A percentile compares a stretch with the other conserved stretches of the same genome.
Evolutionary conservation across 352 stramenopile species (phyloP).

Genomic region (Saprolegnia parasitica): DNA sequence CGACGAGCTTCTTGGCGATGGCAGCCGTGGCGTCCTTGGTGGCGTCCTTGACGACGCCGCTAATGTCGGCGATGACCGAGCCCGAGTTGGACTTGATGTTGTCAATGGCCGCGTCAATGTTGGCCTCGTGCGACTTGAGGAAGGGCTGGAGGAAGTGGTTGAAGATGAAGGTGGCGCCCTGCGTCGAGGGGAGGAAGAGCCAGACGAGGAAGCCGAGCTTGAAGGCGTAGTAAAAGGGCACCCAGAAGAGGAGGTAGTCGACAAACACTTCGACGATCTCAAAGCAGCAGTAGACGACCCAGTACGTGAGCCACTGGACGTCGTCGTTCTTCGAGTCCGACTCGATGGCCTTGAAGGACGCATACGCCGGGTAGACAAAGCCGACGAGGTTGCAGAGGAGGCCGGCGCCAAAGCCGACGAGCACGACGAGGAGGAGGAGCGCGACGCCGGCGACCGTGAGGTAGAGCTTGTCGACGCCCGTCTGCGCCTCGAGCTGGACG

Average conservation of each 20-base stretch:
- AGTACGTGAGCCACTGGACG: slow-evolving; percentile 95
- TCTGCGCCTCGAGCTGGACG: slow-evolving; percentile 59
- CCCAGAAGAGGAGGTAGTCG: slow-evolving; percentile 96
- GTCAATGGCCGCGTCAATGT: slow-evolving; percentile 83
- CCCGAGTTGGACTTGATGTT: slow-evolving; percentile 69
- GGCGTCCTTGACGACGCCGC: slow-evolving; percentile 65
- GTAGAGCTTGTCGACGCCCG: slow-evolving; percentile 86
- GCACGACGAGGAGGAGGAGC: slow-evolving; percentile 67
- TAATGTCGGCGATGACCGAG: slow-evolving; percentile 76
- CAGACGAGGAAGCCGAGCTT: slow-evolving; percentile 97
- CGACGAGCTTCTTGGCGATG: slow-evolving; percentile 70
- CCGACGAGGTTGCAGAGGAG: slow-evolving; percentile 81
- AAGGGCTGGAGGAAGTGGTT: slow-evolving; percentile 89
- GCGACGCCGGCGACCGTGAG: slow-evolving; percentile 57
- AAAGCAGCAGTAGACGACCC: slow-evolving; percentile 97
- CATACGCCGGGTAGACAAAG: slow-evolving; percentile 78
- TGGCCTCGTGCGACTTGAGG: slow-evolving; percentile 73
- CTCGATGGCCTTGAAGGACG: slow-evolving; percentile 82
- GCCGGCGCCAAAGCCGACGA: slow-evolving; percentile 79
- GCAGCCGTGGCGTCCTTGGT: slow-evolving; percentile 68
- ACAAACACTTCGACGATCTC: slow-evolving; percentile 95
- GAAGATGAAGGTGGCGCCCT: slow-evolving; percentile 94
- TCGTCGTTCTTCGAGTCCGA: slow-evolving; percentile 68
- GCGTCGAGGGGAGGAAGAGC: slow-evolving; percentile 95
- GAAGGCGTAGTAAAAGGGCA: slow-evolving; percentile 98